Base-by-base conservation (phyloP, 345 rosid genomes). In the Eucalyptus pauciflora region DNA sequence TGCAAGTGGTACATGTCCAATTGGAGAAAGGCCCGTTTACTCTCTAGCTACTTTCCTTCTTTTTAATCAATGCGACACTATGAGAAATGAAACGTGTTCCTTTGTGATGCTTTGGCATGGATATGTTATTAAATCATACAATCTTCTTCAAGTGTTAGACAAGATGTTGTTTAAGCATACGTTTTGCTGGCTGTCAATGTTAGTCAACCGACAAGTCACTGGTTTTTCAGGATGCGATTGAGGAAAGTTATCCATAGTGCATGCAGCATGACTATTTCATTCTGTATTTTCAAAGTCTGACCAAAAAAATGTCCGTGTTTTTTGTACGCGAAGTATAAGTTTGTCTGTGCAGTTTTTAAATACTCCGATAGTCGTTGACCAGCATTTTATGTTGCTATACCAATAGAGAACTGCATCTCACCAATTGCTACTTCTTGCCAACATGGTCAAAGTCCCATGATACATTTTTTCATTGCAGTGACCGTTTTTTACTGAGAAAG, bases 401-500 rank as follows among this genome's bases (percentile, higher is more conserved):
- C 45, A 31, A n/a, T 5, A 16, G 41, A 86, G 58, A 85, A 18
- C 33, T 85, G 87, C 87, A 48, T 18, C 54, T 14, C 56, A 85
- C 25, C 58, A 49, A 46, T 31, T 18, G 41, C 31, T 85, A 8
- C 20, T 85, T 85, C 41, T 29, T 85, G 56, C 83, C 48, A 41
- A 76, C 83, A 12, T 41, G 27, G 48, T 76, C 29, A 48, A 49
- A 81, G 46, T 50, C 46, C 67, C 83, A 6, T 29, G 46, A 46
- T 69, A 33, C 37, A 22, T 45, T 80, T 52, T 43, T 87, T 48
- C 31, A 2, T 86, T 94, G 90, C 94, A 97, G 99, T 46, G 92
- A 97, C 54, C 95, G 94, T 52, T 92, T 91, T 49, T 95, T 96
- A 87, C 90, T 97, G 90, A 94, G 95, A 91, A 91, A 93, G 87